phyloP scores from a whole-genome alignment of 768 basidiomycete species.

The Steccherinum ochraceum region DNA sequence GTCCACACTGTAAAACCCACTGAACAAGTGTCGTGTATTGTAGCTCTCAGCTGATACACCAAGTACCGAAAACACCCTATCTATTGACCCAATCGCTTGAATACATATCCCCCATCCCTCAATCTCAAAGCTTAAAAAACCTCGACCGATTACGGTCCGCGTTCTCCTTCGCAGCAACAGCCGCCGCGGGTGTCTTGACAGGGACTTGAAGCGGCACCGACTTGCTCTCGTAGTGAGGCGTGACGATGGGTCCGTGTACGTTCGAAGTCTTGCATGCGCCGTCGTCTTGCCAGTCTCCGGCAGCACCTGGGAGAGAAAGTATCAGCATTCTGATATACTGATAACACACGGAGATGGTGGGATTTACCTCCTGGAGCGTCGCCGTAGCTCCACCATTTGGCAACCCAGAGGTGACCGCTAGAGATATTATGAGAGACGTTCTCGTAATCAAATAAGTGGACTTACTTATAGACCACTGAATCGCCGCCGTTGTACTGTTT shows the following conservation, averaged over 20 bases:
- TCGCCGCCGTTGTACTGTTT: slow-evolving; percentile 21
- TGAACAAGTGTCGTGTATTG: no score
- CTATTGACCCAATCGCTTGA: not conserved
- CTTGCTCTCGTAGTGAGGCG: slow-evolving; percentile 12
- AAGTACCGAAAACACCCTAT: not conserved
- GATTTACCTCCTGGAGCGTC: slow-evolving; percentile 19
- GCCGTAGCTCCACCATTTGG: slow-evolving; percentile 24
- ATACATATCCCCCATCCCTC: not conserved
- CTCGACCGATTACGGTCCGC: slow-evolving; percentile 8
- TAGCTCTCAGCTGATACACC: not conserved
- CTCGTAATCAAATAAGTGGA: not conserved
- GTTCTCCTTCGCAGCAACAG: not conserved
- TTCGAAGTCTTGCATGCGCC: slow-evolving; percentile 17
- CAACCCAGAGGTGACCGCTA: slow-evolving; percentile 22
- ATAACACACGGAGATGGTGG: not conserved
- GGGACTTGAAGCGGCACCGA: slow-evolving; percentile 6
- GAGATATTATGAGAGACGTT: not conserved
- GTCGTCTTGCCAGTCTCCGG: slow-evolving; percentile 21
- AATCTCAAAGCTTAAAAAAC: slow-evolving; percentile 10
- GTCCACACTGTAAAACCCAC: no score
- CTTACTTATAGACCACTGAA: slow-evolving; percentile 15
- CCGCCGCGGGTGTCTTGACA: slow-evolving; percentile 8
- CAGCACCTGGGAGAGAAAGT: slow-evolving; percentile 8
- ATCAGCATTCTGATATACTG: not conserved
- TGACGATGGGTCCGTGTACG: slow-evolving; percentile 3